phyloP scores from a whole-genome alignment of 2,329 filamentous ascomycete species.

The Rhexocercosporidium sp. region DNA sequence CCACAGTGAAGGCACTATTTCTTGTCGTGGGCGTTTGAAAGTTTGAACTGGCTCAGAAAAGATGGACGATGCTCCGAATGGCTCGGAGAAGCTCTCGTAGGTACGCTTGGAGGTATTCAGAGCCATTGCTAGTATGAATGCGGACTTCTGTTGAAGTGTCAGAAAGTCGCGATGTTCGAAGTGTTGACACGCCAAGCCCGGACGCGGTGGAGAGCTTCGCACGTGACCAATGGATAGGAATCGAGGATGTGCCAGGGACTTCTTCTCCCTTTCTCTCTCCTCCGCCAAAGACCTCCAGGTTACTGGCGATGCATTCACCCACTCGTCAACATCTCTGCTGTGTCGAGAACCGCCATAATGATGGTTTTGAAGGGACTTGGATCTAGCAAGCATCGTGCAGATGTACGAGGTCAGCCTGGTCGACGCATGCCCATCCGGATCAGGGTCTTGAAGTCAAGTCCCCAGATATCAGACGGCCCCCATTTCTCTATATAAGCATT shows the following conservation, averaged over 20 bases:
- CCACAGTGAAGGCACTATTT: slow-evolving; percentile 7
- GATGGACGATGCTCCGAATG: not conserved
- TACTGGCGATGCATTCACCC: not conserved
- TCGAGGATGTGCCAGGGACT: not conserved
- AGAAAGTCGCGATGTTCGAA: not conserved
- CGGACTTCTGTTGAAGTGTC: not conserved
- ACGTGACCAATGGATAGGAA: slow-evolving; percentile 1
- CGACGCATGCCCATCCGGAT: not conserved
- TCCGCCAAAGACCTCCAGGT: not conserved
- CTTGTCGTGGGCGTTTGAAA: slow-evolving; percentile 12
- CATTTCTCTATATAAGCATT: slow-evolving; percentile 9
- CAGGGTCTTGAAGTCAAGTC: slow-evolving; percentile 3
- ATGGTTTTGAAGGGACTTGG: not conserved
- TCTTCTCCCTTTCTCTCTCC: not conserved
- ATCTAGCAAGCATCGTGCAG: slow-evolving; percentile 5
- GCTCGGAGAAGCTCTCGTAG: slow-evolving; percentile 11
- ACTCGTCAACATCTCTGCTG: not conserved
- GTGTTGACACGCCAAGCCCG: slow-evolving; percentile 4
- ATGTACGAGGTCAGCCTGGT: not conserved
- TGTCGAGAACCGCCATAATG: not conserved
- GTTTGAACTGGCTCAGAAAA: not conserved
- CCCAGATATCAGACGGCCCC: not conserved
- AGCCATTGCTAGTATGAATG: slow-evolving; percentile 13
- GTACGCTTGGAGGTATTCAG: slow-evolving; percentile 15
- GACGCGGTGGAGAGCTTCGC: not conserved